Evolutionary conservation across 1,284 basidiomycete genomes (phyloP), one percentile per base, ranked within the genome.

Genomic region (Meira miltonrushii): DNA sequence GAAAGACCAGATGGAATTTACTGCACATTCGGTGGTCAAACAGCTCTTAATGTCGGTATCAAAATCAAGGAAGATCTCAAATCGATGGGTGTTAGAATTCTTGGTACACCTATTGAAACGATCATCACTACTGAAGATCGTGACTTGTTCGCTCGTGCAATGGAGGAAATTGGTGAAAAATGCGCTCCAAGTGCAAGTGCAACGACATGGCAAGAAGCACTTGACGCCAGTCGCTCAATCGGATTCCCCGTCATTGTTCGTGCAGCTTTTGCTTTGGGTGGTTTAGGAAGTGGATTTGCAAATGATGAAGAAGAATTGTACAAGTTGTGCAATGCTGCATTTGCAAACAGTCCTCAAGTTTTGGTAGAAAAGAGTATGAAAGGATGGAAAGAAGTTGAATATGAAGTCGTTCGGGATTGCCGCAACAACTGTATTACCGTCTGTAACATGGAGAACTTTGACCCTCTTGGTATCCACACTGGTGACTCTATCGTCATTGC

Each of bases 361-460:
- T 83, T 98, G 25, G 91, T 98, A 23, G 94, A 98, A 83, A 94
- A 87, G 84, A 92, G 90, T 77, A 97, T 98, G 93, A 96, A 97
- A 82, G 94, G 94, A 12, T 97, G 92, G 92, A 97, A 98, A 82
- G 94, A 98, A 82, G 92, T 97, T 69, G 94, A 98, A 81, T 98
- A 98, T 75, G 94, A 98, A 79, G 94, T 98, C 54, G 94, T 97
- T n/a, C 85, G 94, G 61, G 94, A 98, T 81, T 95, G 92, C 81
- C 84, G 90, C 68, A 89, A 97, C 80, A 95, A 95, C 80, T 96
- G 93, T 78, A 97, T 97, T 81, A 96, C 92, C 1, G 93, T 97
- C 65, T 98, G 95, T 81, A 98, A 98, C 82, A 97, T 98, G 94
- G 93, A 97, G 91, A 97, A 97, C 82, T 98, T 98, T 72, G 94